A percentile compares a stretch with the other conserved stretches of the same genome.
phyloP scores from a whole-genome alignment of 169 alveolate genomes.

The Besnoitia besnoiti region DNA sequence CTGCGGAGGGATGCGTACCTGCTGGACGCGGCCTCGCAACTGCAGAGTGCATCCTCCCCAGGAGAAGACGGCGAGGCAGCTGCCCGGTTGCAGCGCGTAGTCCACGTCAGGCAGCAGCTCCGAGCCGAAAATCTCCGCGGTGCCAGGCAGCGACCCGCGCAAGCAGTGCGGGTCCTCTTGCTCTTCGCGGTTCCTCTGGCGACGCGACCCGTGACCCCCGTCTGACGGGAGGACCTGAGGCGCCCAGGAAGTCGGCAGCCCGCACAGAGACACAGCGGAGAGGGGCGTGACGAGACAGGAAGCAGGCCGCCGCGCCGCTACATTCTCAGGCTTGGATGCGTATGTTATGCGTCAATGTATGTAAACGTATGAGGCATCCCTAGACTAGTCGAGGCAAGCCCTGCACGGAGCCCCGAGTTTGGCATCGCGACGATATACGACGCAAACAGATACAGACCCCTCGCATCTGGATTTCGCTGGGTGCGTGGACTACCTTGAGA shows the following conservation, averaged over 20 bases:
- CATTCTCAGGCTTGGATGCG: no score
- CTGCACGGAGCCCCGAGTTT: no score
- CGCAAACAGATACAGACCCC: no score
- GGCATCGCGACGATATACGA: no score
- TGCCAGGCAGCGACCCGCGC: slow-evolving; percentile 53
- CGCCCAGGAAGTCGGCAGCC: no score
- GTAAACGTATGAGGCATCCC: no score
- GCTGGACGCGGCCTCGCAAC: slow-evolving; percentile 83
- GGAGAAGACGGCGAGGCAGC: slow-evolving; percentile 85
- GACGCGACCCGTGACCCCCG: background rate
- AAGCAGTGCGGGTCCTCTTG: background rate
- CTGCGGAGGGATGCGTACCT: background rate
- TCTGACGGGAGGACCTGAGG: background rate
- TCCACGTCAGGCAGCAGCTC: slow-evolving; percentile 86
- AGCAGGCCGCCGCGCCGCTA: no score
- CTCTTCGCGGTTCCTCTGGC: background rate
- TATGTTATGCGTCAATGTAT: no score
- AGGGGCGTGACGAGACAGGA: no score
- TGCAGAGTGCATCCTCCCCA: slow-evolving; percentile 89
- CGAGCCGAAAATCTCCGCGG: slow-evolving; percentile 88
- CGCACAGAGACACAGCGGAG: no score
- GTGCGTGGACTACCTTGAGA: background rate
- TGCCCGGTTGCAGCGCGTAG: slow-evolving; percentile 78
- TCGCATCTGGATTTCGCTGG: background rate
- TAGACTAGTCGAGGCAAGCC: no score